Evolutionary conservation across 2,329 filamentous ascomycete genomes (phyloP), one percentile per base, ranked within the genome.

Genomic region (Tolypocladium endophyticum): DNA sequence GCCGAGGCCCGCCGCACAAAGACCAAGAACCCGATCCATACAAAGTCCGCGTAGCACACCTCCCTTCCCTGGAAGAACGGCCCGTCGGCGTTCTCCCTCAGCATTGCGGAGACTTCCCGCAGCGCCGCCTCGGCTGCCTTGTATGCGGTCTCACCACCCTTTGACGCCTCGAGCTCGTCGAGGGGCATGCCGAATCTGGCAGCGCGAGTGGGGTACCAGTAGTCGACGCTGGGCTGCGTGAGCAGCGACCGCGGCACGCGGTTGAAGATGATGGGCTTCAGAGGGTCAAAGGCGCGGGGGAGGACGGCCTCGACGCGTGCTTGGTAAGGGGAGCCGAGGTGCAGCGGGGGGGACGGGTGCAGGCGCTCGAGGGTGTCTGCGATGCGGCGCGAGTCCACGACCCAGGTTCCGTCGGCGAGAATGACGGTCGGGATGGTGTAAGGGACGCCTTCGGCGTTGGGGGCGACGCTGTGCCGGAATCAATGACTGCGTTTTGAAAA

Each of bases 61-160:
- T 76, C 77, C 55, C 79, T 71, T 0, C 87, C 87, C 61, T 81
- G 56, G 59, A 89, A 83, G 67, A 83, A 89, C 0, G 83, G 82
- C 0, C 87, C 87, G 0, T 79, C 76, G 0, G 73, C 67, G 43
- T 80, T 80, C 71, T 85, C 80, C 64, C 79, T 79, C 62, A 50
- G 25, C 45, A 50, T 50, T 1, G 25, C 14, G 6, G 45, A 50
- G 25, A 50, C 45, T 16, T 50, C 45, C 25, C 25, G 45, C 25
- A 50, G 16, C 25, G 45, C 25, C 16, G 25, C 45, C 45, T 50
- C 45, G 25, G 45, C 45, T 14, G 25, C 45, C 25, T 9, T 9
- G 25, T 50, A 50, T 6, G 45, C 45, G 12, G 25, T 11, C 14
- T 50, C 45, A 7, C 45, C 45, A 1, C 45, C 45, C 25, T 8